A percentile compares a stretch with the other conserved stretches of the same genome.
phyloP scores from a whole-genome alignment of 352 stramenopile species.

The Phytophthora tubulina region DNA sequence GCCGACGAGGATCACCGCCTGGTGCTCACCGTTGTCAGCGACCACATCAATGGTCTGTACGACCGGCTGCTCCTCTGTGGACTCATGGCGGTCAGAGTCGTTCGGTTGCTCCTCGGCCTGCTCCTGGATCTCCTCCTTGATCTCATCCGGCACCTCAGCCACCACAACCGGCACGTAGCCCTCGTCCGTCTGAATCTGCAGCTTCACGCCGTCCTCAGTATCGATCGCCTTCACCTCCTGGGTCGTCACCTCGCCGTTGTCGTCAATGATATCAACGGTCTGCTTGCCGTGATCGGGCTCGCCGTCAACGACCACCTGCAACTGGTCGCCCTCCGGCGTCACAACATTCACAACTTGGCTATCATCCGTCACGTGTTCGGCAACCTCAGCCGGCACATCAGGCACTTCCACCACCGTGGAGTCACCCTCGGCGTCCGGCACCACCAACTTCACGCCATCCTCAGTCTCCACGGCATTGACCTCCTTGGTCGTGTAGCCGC shows the following conservation, averaged over 20 bases:
- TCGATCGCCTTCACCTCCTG: no score
- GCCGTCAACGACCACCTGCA: constrained; percentile 19
- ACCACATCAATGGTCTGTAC: no score
- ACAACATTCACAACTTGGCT: constrained; percentile 18
- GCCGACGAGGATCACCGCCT: no score
- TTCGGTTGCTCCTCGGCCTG: neutral
- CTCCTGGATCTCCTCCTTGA: neutral
- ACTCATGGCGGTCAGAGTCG: neutral
- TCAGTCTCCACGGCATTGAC: constrained; percentile 14
- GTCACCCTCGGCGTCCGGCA: constrained; percentile 8
- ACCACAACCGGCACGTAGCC: neutral
- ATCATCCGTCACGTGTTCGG: constrained; percentile 2
- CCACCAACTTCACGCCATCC: constrained; percentile 7
- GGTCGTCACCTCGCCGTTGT: neutral
- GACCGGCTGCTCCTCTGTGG: no score
- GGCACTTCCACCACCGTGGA: constrained; percentile 6
- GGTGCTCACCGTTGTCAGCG: no score
- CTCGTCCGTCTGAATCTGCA: no score
- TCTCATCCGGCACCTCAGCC: constrained; percentile 3
- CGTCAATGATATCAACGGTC: constrained; percentile 7
- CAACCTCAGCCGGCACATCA: constrained; percentile 30
- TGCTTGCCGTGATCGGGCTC: constrained; percentile 15
- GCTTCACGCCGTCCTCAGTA: no score
- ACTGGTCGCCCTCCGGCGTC: constrained; percentile 4
- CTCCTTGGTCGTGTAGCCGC: constrained; percentile 6